Percentiles rank a stretch among this genome's conserved stretches.
phyloP scores from a whole-genome alignment of 129 eudicot species.

The Deinandra increscens region DNA sequence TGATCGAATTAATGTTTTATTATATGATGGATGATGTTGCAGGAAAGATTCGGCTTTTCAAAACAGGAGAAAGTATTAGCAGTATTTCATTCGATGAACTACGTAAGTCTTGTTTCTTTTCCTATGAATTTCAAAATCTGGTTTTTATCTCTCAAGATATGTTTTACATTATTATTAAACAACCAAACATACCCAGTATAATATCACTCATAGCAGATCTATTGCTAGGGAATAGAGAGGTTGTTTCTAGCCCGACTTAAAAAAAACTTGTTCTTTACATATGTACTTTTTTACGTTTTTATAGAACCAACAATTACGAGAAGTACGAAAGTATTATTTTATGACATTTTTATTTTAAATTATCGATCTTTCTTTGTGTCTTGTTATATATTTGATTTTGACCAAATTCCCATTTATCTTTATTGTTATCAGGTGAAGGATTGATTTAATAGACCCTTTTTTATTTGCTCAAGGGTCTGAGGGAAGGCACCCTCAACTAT shows the following conservation, averaged over 20 bases:
- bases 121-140: neutral
- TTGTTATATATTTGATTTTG: neutral
- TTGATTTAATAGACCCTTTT: constrained; percentile 34
- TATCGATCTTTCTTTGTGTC: neutral
- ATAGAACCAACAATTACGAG: neutral
- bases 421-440: constrained; percentile 61
- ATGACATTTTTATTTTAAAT: neutral
- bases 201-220: too few species aligned
- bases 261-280: too few species aligned
- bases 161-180: too few species aligned
- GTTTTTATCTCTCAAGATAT: neutral
- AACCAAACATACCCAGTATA: too few species aligned
- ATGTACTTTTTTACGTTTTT: too few species aligned
- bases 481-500: neutral
- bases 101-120: constrained; percentile 50
- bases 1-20: constrained; percentile 4
- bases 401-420: constrained; percentile 2
- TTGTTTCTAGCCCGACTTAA: too few species aligned
- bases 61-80: constrained; percentile 65
- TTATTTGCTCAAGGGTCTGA: constrained; percentile 6
- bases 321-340: neutral
- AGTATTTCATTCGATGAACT: constrained; percentile 74
- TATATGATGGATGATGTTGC: constrained; percentile 21
- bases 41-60: constrained; percentile 81
- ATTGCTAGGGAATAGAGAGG: too few species aligned